Percentiles rank a stretch among this genome's conserved stretches.
These are phyloP conservation scores for Citrus mangshanensis DNA, from an alignment of 345 rosid species.

Conservation along the genomic window DNA sequence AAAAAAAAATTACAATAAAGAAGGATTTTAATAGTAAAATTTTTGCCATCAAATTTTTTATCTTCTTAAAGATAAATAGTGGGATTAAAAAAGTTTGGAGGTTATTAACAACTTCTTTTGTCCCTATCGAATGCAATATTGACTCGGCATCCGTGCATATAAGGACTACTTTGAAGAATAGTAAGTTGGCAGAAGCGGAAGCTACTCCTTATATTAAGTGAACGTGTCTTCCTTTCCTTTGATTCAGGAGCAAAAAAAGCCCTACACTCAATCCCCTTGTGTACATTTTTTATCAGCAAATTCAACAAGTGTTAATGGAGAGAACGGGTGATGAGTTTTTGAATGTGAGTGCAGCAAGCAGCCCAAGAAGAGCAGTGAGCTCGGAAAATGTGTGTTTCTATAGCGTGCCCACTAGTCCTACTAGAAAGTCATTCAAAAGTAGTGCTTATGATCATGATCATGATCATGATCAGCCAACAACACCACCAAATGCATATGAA, in stretches of 20 bases:
- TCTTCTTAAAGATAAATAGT: too few relatives aligned
- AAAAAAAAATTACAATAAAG: too few relatives aligned
- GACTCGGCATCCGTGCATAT: neutral
- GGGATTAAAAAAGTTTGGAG: too few relatives aligned
- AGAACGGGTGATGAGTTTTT: neutral
- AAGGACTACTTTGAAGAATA: neutral
- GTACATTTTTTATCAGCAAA: neutral
- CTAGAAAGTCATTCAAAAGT: neutral
- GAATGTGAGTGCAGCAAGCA: constrained; percentile 26
- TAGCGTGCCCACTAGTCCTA: constrained; percentile 30
- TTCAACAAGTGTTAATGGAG: neutral
- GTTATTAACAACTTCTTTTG: neutral
- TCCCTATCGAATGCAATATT: neutral
- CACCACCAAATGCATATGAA: neutral
- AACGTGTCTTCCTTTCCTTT: constrained; percentile 3
- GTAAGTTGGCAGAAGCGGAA: constrained; percentile 16
- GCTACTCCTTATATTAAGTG: neutral
- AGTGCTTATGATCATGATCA: neutral
- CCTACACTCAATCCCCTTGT: neutral
- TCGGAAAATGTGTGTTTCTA: constrained; percentile 17
- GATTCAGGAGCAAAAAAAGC: constrained; percentile 3
- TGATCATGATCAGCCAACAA: constrained; percentile 14
- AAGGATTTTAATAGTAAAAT: too few relatives aligned
- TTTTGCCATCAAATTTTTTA: too few relatives aligned
- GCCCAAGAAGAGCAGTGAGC: constrained; percentile 22